Base-by-base conservation (phyloP, 2,329 filamentous ascomycete species). In the Fusarium sp. region DNA sequence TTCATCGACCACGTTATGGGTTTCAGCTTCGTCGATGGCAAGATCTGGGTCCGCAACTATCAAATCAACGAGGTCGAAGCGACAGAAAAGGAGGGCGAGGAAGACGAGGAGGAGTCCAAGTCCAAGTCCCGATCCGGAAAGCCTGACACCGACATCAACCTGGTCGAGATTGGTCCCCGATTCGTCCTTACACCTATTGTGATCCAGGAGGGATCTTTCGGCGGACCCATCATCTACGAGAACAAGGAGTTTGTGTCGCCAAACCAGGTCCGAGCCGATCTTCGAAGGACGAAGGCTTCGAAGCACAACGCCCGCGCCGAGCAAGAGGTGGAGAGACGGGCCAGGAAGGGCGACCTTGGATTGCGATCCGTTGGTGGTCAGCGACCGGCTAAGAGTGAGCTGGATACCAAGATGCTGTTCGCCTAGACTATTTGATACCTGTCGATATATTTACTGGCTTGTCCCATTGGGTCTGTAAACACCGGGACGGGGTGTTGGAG, bases 231-330 rank as follows among this genome's bases (percentile, higher is more conserved):
- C 69, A 96, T 99, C 76, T 99, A 97, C 82, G 93, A 98, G 84
- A 98, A 98, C 83, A 96, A 93, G 85, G 91, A 97, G 79, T 99
- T 97, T 75, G 92, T 99, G 54, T 96, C 92, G 71, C 96, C 96
- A 11, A 99, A 99, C 87, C 93, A 97, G 81, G 89, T 98, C 68
- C 87, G 96, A 70, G 85, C 93, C 40, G 96, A 98, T 68, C 79
- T 97, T 71, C 86, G 93, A 72, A 84, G 88, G 79, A 84, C 87
- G 71, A 94, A 93, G 83, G 93, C 94, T 1, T 87, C 88, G 48
- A 89, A 89, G 71, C 95, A 96, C 82, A 92, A 92, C 71, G 85
- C 86, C 56, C 86, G 96, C 63, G 88, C 89, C 30, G 94, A 97
- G 76, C 89, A 91, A 72, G 83, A 87, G 70, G 84, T 91, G 49